Evolutionary conservation across 176 grass and related monocot genomes (phyloP).

Genomic region (Carex scoparia): DNA sequence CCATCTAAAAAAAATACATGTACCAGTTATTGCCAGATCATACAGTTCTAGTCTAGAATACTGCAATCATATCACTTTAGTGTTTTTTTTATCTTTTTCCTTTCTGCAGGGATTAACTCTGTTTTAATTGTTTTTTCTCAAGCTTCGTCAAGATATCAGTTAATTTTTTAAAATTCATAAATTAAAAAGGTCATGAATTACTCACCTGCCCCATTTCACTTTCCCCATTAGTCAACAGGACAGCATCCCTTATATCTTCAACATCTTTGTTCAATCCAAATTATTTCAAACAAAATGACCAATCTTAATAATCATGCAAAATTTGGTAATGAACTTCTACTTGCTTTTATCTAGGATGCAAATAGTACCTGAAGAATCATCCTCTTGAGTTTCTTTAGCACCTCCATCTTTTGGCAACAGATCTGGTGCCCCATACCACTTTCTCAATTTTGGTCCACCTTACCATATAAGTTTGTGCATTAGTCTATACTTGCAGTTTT

Average conservation of each 20-base stretch:
- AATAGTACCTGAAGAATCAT: conserved; percentile 62
- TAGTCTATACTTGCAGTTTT: background rate
- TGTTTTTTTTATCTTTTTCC: background rate
- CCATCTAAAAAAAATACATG: conserved; percentile 46
- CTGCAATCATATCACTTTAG: background rate
- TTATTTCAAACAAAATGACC: conserved; percentile 34
- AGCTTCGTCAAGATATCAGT: background rate
- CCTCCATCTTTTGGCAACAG: conserved; percentile 67
- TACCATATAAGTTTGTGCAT: conserved; percentile 21
- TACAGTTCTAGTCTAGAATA: background rate
- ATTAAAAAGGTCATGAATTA: background rate
- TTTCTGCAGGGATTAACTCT: background rate
- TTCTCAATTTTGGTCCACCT: conserved; percentile 95
- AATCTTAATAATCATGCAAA: conserved; percentile 1
- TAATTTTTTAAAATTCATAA: background rate
- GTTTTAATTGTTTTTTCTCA: background rate
- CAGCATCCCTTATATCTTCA: conserved; percentile 55
- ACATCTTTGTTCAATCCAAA: conserved; percentile 41
- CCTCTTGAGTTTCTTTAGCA: conserved; percentile 35
- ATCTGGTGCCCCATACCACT: conserved; percentile 87
- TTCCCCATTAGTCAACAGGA: conserved; percentile 73
- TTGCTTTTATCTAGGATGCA: background rate
- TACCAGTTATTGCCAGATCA: background rate
- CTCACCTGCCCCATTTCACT: conserved; percentile 84
- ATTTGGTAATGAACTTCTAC: background rate